Evolutionary conservation across 192 early-diverging fungal genomes (phyloP).

Genomic region (Pilaira anomala): DNA sequence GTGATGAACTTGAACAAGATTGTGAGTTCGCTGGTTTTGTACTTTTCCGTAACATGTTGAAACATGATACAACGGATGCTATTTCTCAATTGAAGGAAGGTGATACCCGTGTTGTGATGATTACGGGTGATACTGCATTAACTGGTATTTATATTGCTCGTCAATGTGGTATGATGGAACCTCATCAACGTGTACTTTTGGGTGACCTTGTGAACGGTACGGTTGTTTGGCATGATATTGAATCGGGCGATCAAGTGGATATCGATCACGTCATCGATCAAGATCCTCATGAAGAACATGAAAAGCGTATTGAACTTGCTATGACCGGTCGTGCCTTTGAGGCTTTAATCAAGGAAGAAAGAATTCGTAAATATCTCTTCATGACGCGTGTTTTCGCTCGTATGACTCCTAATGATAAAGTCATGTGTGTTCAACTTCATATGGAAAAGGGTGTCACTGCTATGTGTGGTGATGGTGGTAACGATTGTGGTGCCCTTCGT

Average conservation of each 20-base stretch:
- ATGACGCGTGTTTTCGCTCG: constrained; percentile 75
- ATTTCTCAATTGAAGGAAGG: constrained; percentile 66
- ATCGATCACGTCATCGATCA: constrained; percentile 31
- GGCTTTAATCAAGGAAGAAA: constrained; percentile 34
- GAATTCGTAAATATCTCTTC: constrained; percentile 55
- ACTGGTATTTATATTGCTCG: constrained; percentile 74
- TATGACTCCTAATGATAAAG: constrained; percentile 79
- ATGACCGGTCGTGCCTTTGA: constrained; percentile 71
- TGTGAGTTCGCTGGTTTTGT: constrained; percentile 58
- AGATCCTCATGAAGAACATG: constrained; percentile 20
- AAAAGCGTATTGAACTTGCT: constrained; percentile 58
- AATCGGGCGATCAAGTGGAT: constrained; percentile 43
- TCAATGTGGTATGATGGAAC: constrained; percentile 61
- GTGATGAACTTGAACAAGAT: constrained; percentile 63
- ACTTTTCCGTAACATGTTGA: constrained; percentile 77
- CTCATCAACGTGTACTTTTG: constrained; percentile 48
- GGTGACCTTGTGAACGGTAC: constrained; percentile 43
- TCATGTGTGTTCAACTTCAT: constrained; percentile 66
- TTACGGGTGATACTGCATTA: constrained; percentile 78
- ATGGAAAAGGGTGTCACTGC: constrained; percentile 78
- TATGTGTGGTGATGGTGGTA: constrained; percentile 89
- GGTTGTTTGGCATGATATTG: constrained; percentile 60
- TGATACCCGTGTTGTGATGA: constrained; percentile 76
- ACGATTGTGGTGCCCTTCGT: constrained; percentile 80
- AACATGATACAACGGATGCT: constrained; percentile 64